Base-by-base conservation (phyloP, 176 grass and related monocot genomes). In the Bolboschoenus planiculmis region DNA sequence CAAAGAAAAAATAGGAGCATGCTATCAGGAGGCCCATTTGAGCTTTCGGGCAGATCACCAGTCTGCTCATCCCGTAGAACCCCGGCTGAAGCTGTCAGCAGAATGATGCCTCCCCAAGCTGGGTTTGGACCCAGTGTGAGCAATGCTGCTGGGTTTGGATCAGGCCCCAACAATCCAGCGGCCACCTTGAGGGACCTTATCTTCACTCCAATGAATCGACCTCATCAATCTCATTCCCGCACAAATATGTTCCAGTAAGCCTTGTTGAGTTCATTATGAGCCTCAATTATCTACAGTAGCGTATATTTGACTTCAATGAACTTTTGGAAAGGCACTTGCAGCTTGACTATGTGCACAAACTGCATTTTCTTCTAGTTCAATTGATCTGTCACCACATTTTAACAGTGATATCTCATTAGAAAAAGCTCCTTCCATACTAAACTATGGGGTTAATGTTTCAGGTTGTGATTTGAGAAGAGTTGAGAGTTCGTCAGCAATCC, bases 211-310 rank as follows among this genome's bases (percentile, higher is more conserved):
- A 78, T 90, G 54, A 91, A 91, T 44, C 71, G 87, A 10, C 81
- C 94, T 55, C 88, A 81, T 51, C 72, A 88, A 9, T 86, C 83
- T 23, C 74, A 60, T 11, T 81, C 84, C 67, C 74, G 80, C 29
- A 64, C 58, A 61, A 86, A 90, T 43, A 84, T 91, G 84, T 93
- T 97, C 83, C 88, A 88, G 89, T 97, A 88, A 88, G 78, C 7
- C 11, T 81, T 51, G 44, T 34, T 9, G 6, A 51, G 16, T 76
- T 50, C 24, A 31, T 1, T 53, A 53, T 30, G 15, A 53, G 6
- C 7, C 33, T 53, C 29, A 29, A 51, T 18, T 72, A 16, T 77
- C 72, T 77, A 53, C 26, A 34, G 11, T 20, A 53, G 5, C 27
- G 10, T 46, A 43, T 27, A 44, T 4, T 46, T 26, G 10, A 15